These are phyloP conservation scores for Leccinum fibrillosum DNA, from an alignment of 768 basidiomycete species.

Conservation along the genomic window DNA sequence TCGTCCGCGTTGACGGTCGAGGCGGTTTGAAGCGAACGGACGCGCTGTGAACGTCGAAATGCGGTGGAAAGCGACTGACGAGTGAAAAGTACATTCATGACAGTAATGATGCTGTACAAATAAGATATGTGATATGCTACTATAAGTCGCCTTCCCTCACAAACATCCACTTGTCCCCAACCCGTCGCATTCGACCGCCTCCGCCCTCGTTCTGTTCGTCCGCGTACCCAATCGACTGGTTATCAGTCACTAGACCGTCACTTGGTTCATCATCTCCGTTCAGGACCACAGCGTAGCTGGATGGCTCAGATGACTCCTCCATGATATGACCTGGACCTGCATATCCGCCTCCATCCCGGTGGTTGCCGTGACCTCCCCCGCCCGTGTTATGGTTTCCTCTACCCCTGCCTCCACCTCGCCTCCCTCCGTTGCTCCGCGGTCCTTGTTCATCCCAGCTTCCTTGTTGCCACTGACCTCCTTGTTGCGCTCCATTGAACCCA, in stretches of 20 bases:
- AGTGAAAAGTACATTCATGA: neutral
- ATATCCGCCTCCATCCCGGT: conserved; percentile 41
- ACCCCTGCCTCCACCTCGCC: conserved; percentile 36
- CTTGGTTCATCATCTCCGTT: conserved; percentile 42
- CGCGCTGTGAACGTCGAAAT: conserved; percentile 15
- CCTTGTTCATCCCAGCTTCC: conserved; percentile 30
- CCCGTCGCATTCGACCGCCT: conserved; percentile 60
- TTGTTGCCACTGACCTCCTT: conserved; percentile 25
- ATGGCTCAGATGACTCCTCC: conserved; percentile 28
- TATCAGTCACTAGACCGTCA: neutral
- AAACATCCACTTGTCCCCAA: conserved; percentile 74
- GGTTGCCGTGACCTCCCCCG: conserved; percentile 42
- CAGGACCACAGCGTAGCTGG: conserved; percentile 57
- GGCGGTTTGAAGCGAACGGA: conserved; percentile 22
- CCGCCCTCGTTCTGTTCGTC: conserved; percentile 8
- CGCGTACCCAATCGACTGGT: neutral
- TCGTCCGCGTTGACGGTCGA: conserved; percentile 66
- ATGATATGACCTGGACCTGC: conserved; percentile 22
- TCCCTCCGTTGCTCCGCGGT: conserved; percentile 33
- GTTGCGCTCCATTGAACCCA: conserved; percentile 13
- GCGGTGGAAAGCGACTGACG: conserved; percentile 19
- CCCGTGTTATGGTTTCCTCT: conserved; percentile 36
- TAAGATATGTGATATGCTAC: conserved; percentile 18
- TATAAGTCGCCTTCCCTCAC: conserved; percentile 39
- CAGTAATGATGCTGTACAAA: conserved; percentile 17